Percentiles rank a stretch among this genome's conserved stretches.
phyloP scores from a whole-genome alignment of 352 stramenopile genomes.

The Globisporangium parvum region DNA sequence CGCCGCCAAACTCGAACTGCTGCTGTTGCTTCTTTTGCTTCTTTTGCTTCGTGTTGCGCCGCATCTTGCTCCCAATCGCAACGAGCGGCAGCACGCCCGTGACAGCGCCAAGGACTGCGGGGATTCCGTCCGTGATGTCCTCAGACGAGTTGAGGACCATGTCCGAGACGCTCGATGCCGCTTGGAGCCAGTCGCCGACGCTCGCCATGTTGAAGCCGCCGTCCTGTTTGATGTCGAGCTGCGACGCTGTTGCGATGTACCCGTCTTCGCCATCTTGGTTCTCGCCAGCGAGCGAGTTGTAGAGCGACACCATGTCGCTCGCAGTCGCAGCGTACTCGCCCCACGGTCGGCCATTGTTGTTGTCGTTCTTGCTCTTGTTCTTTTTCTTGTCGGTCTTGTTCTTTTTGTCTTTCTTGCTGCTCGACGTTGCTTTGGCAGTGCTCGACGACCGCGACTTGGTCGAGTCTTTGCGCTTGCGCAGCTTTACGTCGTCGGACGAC shows the following conservation, averaged over 20 bases:
- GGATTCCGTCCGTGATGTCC: neutral
- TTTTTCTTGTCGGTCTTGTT: constrained; percentile 4
- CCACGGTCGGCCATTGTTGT: constrained; percentile 2
- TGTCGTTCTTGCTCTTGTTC: constrained; percentile 2
- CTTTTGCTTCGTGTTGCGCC: constrained; percentile 1
- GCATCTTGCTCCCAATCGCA: constrained; percentile 9
- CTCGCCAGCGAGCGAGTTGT: constrained; percentile 2
- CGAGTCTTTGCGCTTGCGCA: neutral
- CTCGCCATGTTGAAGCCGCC: constrained; percentile 4
- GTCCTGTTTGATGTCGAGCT: constrained; percentile 3
- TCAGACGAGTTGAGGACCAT: constrained; percentile 3
- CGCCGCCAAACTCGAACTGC: neutral
- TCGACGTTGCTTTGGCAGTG: neutral
- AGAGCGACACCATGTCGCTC: constrained; percentile 9
- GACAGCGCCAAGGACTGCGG: constrained; percentile 2
- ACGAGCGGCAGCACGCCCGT: constrained; percentile 7
- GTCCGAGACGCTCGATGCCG: constrained; percentile 11
- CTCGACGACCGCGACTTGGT: constrained; percentile 7
- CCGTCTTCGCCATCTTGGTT: neutral
- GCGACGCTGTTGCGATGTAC: neutral
- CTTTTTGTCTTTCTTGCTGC: neutral
- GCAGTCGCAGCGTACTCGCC: constrained; percentile 7
- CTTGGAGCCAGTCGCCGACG: constrained; percentile 10
- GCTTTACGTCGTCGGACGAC: neutral
- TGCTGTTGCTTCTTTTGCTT: constrained; percentile 1